These are phyloP conservation scores for Phytopythium mirpurense DNA, from an alignment of 352 stramenopile genomes.

Conservation along the genomic window DNA sequence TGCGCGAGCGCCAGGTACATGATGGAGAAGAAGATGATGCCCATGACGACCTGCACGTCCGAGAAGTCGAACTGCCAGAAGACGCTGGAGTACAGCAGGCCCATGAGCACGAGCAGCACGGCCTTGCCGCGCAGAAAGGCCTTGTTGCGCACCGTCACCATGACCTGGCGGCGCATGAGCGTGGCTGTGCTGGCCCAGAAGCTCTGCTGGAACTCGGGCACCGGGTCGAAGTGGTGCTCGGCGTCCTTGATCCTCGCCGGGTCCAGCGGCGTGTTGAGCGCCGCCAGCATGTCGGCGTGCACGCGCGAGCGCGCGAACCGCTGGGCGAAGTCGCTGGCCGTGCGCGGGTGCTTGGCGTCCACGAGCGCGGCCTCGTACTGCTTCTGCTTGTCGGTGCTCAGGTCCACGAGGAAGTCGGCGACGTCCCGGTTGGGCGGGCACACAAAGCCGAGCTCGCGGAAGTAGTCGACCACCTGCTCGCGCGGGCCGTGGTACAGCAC, in stretches of 20 bases:
- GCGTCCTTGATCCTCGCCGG: conserved; percentile 19
- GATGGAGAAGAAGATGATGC: conserved; percentile 69
- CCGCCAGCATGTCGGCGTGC: conserved; percentile 16
- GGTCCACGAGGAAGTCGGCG: conserved; percentile 31
- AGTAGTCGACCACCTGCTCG: conserved; percentile 19
- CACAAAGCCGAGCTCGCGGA: conserved; percentile 24
- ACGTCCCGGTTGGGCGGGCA: conserved; percentile 25
- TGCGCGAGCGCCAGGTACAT: conserved; percentile 61
- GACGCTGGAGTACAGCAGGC: conserved; percentile 25
- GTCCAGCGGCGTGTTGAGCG: conserved; percentile 13
- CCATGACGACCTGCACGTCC: conserved; percentile 41
- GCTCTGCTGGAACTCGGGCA: conserved; percentile 21
- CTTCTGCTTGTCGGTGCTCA: conserved; percentile 25
- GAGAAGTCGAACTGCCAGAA: conserved; percentile 33
- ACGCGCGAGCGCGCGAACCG: conserved; percentile 19
- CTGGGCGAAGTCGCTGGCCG: conserved; percentile 18
- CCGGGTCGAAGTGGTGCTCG: conserved; percentile 67
- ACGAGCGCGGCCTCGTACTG: conserved; percentile 20
- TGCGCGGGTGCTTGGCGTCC: conserved; percentile 8
- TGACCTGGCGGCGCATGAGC: conserved; percentile 38
- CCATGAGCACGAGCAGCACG: conserved; percentile 32
- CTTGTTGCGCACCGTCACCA: conserved; percentile 40
- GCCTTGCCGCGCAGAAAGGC: conserved; percentile 26
- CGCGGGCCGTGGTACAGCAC: conserved; percentile 61
- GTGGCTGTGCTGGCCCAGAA: conserved; percentile 20